phyloP scores from a whole-genome alignment of 2,329 filamentous ascomycete species.

The Colletotrichum higginsianum region DNA sequence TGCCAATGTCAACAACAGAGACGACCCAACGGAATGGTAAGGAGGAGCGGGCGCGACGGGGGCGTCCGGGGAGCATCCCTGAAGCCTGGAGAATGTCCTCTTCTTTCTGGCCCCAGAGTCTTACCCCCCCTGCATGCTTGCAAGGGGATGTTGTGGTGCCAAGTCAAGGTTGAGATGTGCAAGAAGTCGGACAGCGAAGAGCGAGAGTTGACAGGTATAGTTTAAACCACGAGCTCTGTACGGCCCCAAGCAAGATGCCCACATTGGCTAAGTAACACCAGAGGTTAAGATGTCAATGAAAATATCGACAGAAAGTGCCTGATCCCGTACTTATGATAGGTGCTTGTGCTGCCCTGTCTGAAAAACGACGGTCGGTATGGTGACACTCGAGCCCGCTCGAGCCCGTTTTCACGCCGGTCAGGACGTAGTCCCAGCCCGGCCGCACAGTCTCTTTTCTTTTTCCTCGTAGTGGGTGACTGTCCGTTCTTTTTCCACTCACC shows the following conservation, averaged over 20 bases:
- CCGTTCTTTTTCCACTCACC: background rate
- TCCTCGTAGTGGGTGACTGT: too few relatives aligned
- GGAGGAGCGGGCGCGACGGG: constrained; percentile 28
- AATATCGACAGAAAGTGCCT: background rate
- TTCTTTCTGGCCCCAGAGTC: background rate
- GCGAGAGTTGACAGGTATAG: background rate
- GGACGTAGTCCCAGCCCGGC: background rate
- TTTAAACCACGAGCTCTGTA: constrained; percentile 2
- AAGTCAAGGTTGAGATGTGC: background rate
- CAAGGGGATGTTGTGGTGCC: background rate
- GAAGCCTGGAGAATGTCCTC: background rate
- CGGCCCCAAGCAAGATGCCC: background rate
- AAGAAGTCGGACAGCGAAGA: background rate
- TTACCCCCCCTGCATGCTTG: background rate
- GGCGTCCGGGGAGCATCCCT: constrained; percentile 14
- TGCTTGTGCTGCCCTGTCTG: constrained; percentile 19
- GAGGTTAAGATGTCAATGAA: background rate
- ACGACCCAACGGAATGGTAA: constrained; percentile 32
- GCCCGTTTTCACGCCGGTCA: constrained; percentile 7
- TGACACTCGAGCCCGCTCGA: background rate
- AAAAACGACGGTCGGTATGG: constrained; percentile 10
- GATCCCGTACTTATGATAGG: constrained; percentile 13
- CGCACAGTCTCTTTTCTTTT: background rate
- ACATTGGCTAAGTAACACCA: background rate
- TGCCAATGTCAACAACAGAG: constrained; percentile 2